Evolutionary conservation across 345 rosid species (phyloP).

Genomic region (Atalantia buxifolia): DNA sequence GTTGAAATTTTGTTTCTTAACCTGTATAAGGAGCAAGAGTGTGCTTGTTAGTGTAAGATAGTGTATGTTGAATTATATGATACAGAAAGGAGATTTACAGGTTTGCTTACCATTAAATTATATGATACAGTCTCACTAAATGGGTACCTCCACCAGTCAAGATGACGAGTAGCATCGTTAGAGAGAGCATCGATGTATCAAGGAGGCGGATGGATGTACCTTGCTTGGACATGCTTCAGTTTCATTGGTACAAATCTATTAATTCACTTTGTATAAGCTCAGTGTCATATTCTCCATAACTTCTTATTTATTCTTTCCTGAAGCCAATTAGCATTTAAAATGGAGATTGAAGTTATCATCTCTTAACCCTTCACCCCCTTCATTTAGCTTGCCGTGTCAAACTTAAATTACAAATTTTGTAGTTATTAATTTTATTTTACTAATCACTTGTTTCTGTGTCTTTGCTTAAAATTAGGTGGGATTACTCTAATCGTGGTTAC

Average conservation of each 20-base stretch:
- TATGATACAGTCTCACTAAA: constrained; percentile 75
- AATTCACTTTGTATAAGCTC: not conserved
- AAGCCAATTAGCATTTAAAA: not conserved
- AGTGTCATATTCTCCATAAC: not conserved
- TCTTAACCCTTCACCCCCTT: too few species aligned
- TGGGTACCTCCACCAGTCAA: constrained; percentile 98
- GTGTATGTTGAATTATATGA: not conserved
- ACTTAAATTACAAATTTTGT: not conserved
- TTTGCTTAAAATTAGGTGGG: constrained; percentile 63
- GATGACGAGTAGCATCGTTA: constrained; percentile 80
- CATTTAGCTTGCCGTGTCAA: not conserved
- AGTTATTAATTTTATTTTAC: not conserved
- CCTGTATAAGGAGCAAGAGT: not conserved
- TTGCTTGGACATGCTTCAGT: constrained; percentile 96
- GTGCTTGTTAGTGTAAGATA: not conserved
- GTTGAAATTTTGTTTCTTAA: not conserved
- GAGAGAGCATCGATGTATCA: constrained; percentile 66
- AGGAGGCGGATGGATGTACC: constrained; percentile 92
- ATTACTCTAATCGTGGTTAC: constrained; percentile 82
- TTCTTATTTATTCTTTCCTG: not conserved
- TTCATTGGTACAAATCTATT: constrained; percentile 62
- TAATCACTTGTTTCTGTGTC: not conserved
- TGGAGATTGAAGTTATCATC: too few species aligned
- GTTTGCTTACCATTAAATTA: constrained; percentile 11
- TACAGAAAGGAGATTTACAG: not conserved